Conservation (phyloP, 1,284 basidiomycete species). For the Fereydounia khargensis region DNA sequence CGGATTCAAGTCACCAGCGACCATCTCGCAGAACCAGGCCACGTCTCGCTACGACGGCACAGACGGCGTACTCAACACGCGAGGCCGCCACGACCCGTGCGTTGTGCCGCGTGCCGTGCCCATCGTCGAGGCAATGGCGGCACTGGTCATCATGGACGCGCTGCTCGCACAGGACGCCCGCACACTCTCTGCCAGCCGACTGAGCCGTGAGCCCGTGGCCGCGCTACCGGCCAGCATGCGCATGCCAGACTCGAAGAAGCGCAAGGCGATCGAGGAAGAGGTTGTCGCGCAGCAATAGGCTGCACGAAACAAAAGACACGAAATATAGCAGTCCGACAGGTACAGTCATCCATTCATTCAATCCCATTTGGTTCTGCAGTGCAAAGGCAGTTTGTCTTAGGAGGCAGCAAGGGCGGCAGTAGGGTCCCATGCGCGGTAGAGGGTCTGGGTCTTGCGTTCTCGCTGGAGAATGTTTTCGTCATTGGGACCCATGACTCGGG, state of each 20-base stretch:
- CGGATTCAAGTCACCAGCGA: conserved; percentile 97
- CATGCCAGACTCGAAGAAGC: conserved; percentile 20
- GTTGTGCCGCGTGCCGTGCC: conserved; percentile 93
- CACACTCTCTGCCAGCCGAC: conserved; percentile 10
- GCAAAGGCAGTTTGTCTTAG: conserved; percentile 6
- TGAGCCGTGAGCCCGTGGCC: conserved; percentile 23
- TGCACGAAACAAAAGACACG: no score
- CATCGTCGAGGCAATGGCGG: conserved; percentile 97
- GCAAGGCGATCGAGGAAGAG: conserved; percentile 4
- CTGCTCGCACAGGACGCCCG: conserved; percentile 47
- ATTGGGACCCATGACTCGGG: conserved; percentile 8
- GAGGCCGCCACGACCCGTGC: conserved; percentile 94
- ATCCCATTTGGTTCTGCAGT: no score
- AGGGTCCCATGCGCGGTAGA: conserved; percentile 45
- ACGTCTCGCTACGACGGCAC: conserved; percentile 93
- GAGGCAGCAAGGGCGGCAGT: conserved; percentile 22
- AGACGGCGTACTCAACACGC: conserved; percentile 78
- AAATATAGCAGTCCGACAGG: no score
- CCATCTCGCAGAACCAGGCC: conserved; percentile 85
- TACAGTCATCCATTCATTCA: no score
- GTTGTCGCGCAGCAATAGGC: no score
- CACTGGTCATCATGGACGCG: conserved; percentile 85
- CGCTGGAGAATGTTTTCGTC: conserved; percentile 12
- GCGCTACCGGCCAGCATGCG: conserved; percentile 50
- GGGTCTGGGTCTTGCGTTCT: conserved; percentile 30